Base-by-base conservation (phyloP, 2,329 filamentous ascomycete genomes). In the Sclerotinia subarctica region DNA sequence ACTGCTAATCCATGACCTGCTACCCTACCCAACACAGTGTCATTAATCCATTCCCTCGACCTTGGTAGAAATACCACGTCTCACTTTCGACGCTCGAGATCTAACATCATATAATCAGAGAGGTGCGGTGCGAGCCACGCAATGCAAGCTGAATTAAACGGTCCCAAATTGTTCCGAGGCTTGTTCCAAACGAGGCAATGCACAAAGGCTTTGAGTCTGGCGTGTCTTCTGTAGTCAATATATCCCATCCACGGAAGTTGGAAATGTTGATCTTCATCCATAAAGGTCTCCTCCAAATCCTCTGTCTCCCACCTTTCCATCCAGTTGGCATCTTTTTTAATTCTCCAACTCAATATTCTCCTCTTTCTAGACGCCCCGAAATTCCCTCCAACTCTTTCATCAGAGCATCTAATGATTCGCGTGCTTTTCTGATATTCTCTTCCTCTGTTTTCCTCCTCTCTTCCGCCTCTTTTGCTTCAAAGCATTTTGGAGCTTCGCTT, bases 361-460 rank as follows among this genome's bases (percentile, higher is more conserved):
- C 21, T 38, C 59, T 63, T 51, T 63, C 47, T 24, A 63, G 51
- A 26, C 59, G 59, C 5, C 32, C 46, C 11, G 46, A 63, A 38
- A 63, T 63, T 26, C 15, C 6, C n/a, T 63, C 59, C 59, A 63
- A 42, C 32, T 63, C 59, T 63, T 42, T 51, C 59, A 63, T 42
- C 15, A 63, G 46, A 51, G 46, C 32, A 51, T 63, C 15, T 13
- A 63, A 51, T 5, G 59, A 63, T 51, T 52, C 59, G 10, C 46
- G 51, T 42, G 59, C 59, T 38, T 17, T 63, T 35, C 15, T 63
- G 15, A 29, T n/a, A 51, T 63, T 42, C 6, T 51, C 29, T 21
- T 62, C 58, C 8, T 62, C 58, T 13, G 24, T 10, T 11, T 38
- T 49, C 29, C 21, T 49, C 7, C 21, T 62, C 4, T 38, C 15